These are phyloP conservation scores for Solanum medicagineum DNA, from an alignment of 257 asterid species.

Conservation along the genomic window DNA sequence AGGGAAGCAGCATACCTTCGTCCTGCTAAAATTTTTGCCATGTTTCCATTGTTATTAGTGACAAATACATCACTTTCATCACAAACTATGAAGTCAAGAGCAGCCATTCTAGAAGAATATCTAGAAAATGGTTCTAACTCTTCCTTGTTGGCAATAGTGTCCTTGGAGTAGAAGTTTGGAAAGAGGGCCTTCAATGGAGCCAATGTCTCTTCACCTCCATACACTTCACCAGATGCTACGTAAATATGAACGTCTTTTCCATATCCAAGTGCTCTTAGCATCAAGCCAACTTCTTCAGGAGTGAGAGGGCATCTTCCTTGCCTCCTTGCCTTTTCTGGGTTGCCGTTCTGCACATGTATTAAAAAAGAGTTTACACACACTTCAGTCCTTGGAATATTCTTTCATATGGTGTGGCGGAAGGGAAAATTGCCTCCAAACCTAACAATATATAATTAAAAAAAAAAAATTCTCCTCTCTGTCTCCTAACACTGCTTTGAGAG, in stretches of 20 bases:
- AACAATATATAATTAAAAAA: neutral
- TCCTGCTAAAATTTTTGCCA: constrained; percentile 96
- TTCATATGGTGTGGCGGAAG: neutral
- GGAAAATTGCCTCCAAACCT: neutral
- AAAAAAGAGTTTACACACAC: constrained; percentile 3
- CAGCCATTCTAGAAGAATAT: constrained; percentile 95
- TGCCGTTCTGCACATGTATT: constrained; percentile 46
- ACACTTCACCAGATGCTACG: constrained; percentile 98
- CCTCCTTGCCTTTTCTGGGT: constrained; percentile 88
- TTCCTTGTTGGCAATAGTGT: constrained; percentile 51
- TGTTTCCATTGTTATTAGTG: constrained; percentile 95
- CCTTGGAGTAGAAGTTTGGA: constrained; percentile 88
- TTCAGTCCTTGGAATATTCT: neutral
- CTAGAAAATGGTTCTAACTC: constrained; percentile 70
- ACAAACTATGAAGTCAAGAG: constrained; percentile 82
- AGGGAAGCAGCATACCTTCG: constrained; percentile 44
- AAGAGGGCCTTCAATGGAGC: constrained; percentile 89
- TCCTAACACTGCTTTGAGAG: neutral
- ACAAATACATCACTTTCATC: constrained; percentile 96
- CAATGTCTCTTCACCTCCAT: constrained; percentile 84
- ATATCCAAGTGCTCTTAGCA: constrained; percentile 91
- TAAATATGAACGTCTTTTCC: constrained; percentile 69
- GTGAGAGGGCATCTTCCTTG: constrained; percentile 97
- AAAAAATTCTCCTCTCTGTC: neutral
- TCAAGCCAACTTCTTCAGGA: constrained; percentile 94